A percentile compares a stretch with the other conserved stretches of the same genome.
phyloP scores from a whole-genome alignment of 495 filamentous ascomycete genomes.

The Lichina pygmaea region DNA sequence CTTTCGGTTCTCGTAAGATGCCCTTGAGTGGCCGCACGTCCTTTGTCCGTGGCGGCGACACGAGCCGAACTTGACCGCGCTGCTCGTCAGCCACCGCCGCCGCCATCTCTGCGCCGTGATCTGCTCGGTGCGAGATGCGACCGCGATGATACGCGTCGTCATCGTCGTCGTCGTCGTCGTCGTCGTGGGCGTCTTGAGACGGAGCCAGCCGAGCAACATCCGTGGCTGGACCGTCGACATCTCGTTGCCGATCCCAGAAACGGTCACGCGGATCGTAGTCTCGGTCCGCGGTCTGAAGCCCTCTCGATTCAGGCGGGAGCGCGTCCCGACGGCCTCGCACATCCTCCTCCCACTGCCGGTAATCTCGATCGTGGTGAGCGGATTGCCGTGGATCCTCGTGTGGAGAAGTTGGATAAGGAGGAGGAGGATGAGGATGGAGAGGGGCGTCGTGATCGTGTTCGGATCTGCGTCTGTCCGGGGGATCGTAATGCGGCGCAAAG shows the following conservation, averaged over 20 bases:
- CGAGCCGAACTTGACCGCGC: constrained; percentile 17
- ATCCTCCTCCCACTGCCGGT: not conserved
- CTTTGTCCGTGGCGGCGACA: constrained; percentile 25
- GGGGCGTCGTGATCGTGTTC: not conserved
- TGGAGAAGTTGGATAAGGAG: not conserved
- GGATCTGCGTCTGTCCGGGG: not conserved
- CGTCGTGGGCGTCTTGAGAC: not conserved
- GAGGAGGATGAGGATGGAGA: not conserved
- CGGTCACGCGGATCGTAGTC: not conserved
- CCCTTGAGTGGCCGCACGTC: constrained; percentile 26
- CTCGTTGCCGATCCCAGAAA: not conserved
- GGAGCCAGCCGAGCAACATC: not conserved
- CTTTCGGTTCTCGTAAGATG: constrained; percentile 43
- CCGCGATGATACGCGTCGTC: not conserved
- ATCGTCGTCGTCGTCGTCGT: not conserved
- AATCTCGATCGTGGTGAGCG: not conserved
- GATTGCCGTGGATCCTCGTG: not conserved
- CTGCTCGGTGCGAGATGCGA: not conserved
- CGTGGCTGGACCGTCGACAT: not conserved
- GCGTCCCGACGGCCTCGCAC: not conserved
- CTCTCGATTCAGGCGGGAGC: too few species aligned
- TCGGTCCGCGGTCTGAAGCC: too few species aligned
- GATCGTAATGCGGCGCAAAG: not conserved
- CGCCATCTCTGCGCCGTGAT: not conserved
- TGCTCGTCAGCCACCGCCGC: not conserved